Percentiles rank a stretch among this genome's conserved stretches.
Evolutionary conservation across 164 flowering plant genomes (phyloP).

Genomic region (Akebia trifoliata): DNA sequence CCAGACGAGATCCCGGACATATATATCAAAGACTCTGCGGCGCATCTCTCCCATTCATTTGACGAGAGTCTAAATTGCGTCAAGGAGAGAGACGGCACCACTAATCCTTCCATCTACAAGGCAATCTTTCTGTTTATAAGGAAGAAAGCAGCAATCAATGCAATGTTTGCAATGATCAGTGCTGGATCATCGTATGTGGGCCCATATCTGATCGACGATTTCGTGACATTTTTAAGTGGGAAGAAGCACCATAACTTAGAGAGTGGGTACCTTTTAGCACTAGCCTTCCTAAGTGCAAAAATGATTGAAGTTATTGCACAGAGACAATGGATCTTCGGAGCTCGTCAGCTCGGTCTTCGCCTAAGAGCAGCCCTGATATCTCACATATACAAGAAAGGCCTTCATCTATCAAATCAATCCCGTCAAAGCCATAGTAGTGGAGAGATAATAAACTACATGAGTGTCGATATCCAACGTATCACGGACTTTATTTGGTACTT

Average conservation of each 20-base stretch:
- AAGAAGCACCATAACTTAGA: constrained; percentile 32
- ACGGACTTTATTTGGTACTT: constrained; percentile 80
- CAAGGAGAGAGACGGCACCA: constrained; percentile 37
- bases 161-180: constrained; percentile 58
- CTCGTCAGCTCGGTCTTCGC: constrained; percentile 82
- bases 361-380: constrained; percentile 76
- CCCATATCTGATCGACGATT: constrained; percentile 77
- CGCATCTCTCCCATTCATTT: constrained; percentile 40
- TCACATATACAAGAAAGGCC: constrained; percentile 74
- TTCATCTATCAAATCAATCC: constrained; percentile 64
- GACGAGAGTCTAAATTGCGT: constrained; percentile 38
- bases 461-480: constrained; percentile 85
- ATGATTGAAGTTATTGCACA: constrained; percentile 70
- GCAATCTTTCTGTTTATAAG: constrained; percentile 50
- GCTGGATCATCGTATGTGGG: constrained; percentile 81
- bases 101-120: constrained; percentile 62
- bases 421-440: constrained; percentile 82
- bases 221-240: constrained; percentile 51
- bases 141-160: constrained; percentile 84
- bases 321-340: constrained; percentile 97
- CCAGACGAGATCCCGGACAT: constrained; percentile 75
- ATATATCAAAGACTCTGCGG: constrained; percentile 64
- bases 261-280: constrained; percentile 67
- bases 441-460: constrained; percentile 87
- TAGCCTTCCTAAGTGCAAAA: constrained; percentile 74